Evolutionary conservation across 2,329 filamentous ascomycete species (phyloP).

Genomic region (Monascus ruber): DNA sequence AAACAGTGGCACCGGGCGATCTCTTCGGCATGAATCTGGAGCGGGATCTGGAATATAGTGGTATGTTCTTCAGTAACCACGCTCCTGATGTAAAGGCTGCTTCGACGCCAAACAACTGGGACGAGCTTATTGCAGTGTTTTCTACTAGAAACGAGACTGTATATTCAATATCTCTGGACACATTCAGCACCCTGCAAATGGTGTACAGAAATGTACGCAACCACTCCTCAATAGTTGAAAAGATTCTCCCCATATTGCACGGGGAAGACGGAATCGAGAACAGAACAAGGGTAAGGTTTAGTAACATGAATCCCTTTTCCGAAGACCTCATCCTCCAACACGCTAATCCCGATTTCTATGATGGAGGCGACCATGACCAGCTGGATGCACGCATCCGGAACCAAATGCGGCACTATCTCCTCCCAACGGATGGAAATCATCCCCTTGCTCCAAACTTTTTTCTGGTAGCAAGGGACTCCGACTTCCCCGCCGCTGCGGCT

Average conservation of each 20-base stretch:
- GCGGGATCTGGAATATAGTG: background rate
- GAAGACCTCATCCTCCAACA: background rate
- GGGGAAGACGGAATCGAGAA: background rate
- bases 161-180: background rate
- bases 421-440: constrained; percentile 4
- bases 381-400: background rate
- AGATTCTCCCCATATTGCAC: background rate
- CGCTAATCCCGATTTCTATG: background rate
- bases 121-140: background rate
- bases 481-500: constrained; percentile 18
- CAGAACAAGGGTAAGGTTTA: background rate
- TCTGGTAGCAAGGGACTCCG: constrained; percentile 28
- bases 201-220: background rate
- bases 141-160: background rate
- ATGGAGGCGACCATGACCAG: background rate
- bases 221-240: background rate
- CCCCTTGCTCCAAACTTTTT: constrained; percentile 34
- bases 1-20: background rate
- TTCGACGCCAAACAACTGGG: background rate
- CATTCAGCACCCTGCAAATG: background rate
- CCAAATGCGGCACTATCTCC: background rate
- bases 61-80: background rate
- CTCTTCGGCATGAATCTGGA: background rate
- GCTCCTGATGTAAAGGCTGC: background rate
- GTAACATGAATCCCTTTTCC: background rate